These are phyloP conservation scores for Anisodus acutangulus DNA, from an alignment of 257 asterid genomes.

Conservation along the genomic window DNA sequence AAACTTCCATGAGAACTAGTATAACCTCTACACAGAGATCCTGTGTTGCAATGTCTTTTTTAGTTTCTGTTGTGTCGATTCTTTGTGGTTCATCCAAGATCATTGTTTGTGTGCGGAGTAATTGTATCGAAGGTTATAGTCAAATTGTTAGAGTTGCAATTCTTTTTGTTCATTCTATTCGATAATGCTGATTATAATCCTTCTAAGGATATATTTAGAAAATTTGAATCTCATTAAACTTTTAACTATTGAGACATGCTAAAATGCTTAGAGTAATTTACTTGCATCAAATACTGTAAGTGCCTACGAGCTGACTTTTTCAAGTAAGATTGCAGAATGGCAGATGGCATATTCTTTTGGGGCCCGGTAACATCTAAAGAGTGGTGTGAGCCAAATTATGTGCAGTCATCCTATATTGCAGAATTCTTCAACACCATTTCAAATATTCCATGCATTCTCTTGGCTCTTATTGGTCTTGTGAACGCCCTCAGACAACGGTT, in stretches of 20 bases:
- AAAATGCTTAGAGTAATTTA: neutral
- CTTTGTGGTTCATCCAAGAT: neutral
- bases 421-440: conserved; percentile 93
- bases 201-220: neutral
- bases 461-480: conserved; percentile 83
- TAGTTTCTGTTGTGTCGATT: neutral
- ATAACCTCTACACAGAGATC: neutral
- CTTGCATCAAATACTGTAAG: neutral
- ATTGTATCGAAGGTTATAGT: neutral
- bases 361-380: conserved; percentile 97
- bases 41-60: neutral
- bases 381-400: conserved; percentile 97
- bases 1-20: neutral
- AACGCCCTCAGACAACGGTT: conserved; percentile 78
- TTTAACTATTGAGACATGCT: neutral
- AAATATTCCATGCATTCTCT: conserved; percentile 72
- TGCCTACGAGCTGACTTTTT: neutral
- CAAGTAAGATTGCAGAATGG: conserved; percentile 47
- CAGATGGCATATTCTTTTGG: conserved; percentile 76
- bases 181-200: neutral
- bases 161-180: neutral
- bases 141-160: neutral
- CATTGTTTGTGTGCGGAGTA: neutral
- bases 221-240: neutral
- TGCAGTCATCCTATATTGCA: conserved; percentile 83